Percentiles rank a stretch among this genome's conserved stretches.
These are phyloP conservation scores for Monosporascus cannonballus DNA, from an alignment of 2,329 filamentous ascomycete species.

Conservation along the genomic window DNA sequence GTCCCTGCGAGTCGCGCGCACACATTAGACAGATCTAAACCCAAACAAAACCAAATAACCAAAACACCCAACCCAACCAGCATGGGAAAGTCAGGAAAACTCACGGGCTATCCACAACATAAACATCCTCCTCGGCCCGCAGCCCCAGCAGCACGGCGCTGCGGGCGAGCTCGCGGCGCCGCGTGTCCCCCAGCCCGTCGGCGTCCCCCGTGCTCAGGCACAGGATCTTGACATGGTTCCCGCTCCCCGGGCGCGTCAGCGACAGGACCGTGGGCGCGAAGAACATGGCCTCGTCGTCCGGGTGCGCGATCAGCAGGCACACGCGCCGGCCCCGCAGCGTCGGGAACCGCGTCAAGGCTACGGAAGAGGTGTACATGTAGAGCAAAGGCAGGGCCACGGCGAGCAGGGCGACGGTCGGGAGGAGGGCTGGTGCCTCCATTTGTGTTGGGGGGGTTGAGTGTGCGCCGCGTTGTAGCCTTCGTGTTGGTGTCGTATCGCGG, in stretches of 20 bases:
- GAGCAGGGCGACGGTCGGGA: conserved; percentile 29
- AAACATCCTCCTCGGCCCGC: conserved; percentile 68
- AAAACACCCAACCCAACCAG: neutral
- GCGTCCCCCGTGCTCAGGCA: conserved; percentile 88
- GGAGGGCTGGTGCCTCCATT: conserved; percentile 12
- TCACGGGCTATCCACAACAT: conserved; percentile 74
- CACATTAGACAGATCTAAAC: too few species aligned
- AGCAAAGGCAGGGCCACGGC: conserved; percentile 38
- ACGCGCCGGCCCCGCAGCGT: conserved; percentile 76
- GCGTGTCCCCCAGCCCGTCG: conserved; percentile 76
- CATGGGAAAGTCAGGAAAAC: conserved; percentile 18
- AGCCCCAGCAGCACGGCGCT: conserved; percentile 75
- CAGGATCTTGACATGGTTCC: conserved; percentile 90
- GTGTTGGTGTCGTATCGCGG: too few species aligned
- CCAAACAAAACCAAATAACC: neutral
- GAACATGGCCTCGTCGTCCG: conserved; percentile 99
- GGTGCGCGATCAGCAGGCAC: conserved; percentile 89
- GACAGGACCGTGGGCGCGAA: conserved; percentile 84
- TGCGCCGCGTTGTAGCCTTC: too few species aligned
- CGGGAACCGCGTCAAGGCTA: conserved; percentile 52
- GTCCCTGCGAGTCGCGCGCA: conserved; percentile 31
- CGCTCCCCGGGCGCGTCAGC: conserved; percentile 71
- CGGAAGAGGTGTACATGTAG: conserved; percentile 45
- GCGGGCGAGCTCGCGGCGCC: conserved; percentile 77
- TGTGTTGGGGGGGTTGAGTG: too few species aligned